A percentile compares a stretch with the other conserved stretches of the same genome.
Evolutionary conservation across 2,329 filamentous ascomycete genomes (phyloP).

Genomic region (Stachybotrys echinatus): DNA sequence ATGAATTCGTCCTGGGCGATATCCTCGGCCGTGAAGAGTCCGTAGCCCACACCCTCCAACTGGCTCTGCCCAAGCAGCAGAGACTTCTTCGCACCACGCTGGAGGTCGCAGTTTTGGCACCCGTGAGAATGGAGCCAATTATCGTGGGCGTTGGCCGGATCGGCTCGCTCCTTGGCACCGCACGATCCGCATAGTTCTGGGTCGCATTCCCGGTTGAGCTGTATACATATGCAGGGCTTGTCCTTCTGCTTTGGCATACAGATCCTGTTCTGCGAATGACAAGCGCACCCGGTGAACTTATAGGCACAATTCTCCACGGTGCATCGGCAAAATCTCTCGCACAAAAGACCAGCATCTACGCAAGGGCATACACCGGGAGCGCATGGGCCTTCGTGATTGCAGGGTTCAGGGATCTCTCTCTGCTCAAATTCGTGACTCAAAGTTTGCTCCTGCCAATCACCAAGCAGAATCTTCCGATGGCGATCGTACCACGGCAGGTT

Average conservation of each 20-base stretch:
- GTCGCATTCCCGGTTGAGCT: constrained; percentile 75
- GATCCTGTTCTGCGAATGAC: constrained; percentile 53
- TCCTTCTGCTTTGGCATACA: constrained; percentile 53
- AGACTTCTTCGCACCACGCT: constrained; percentile 60
- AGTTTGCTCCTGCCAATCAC: constrained; percentile 52
- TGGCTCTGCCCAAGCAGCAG: constrained; percentile 66
- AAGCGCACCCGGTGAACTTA: constrained; percentile 64
- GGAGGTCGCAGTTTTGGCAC: constrained; percentile 69
- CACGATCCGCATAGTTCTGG: constrained; percentile 68
- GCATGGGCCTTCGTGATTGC: constrained; percentile 65
- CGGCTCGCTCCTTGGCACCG: constrained; percentile 62
- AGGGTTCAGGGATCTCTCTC: constrained; percentile 57
- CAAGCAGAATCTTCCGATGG: constrained; percentile 45
- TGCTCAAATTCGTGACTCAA: constrained; percentile 49
- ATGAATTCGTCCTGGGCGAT: constrained; percentile 67
- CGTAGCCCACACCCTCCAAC: constrained; percentile 65
- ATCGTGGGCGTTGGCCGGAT: constrained; percentile 61
- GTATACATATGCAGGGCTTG: constrained; percentile 62
- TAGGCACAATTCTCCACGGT: constrained; percentile 53
- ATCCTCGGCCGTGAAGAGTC: constrained; percentile 66
- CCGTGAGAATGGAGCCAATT: constrained; percentile 49
- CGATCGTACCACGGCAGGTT: constrained; percentile 52
- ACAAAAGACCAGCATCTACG: constrained; percentile 55
- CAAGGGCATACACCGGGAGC: constrained; percentile 57
- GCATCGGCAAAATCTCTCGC: constrained; percentile 68